Evolutionary conservation across 176 grass and related monocot species (phyloP).

Genomic region (Aegilops tauschii): DNA sequence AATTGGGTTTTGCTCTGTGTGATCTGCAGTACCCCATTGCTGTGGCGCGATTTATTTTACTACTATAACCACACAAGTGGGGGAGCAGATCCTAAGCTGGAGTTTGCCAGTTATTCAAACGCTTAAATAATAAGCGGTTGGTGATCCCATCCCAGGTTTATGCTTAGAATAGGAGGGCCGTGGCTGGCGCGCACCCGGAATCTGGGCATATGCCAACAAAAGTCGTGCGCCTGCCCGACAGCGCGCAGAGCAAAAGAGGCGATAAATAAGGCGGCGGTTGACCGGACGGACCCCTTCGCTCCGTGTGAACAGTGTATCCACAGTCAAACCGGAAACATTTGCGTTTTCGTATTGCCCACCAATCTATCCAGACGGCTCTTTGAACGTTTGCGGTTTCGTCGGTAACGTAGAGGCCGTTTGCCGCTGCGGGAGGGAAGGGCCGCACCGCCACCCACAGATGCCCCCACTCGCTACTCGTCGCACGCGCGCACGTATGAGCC

Average conservation of each 20-base stretch:
- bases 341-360: too few species aligned
- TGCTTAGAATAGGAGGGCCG: not conserved
- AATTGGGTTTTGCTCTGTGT: not conserved
- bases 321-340: not conserved
- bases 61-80: not conserved
- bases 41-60: not conserved
- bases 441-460: too few species aligned
- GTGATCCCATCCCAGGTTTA: not conserved
- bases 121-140: constrained; percentile 19
- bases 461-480: too few species aligned
- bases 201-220: constrained; percentile 25
- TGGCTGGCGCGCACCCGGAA: constrained; percentile 1
- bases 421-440: too few species aligned
- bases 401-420: not conserved
- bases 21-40: not conserved
- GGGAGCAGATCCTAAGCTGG: constrained; percentile 28
- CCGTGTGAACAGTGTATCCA: not conserved
- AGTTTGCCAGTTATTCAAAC: constrained; percentile 11
- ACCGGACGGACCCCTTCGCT: constrained; percentile 13
- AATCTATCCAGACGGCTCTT: not conserved
- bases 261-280: constrained; percentile 10
- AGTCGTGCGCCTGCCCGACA: constrained; percentile 20
- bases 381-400: not conserved
- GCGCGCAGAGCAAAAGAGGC: not conserved
- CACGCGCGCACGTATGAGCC: not conserved